Conservation (phyloP, 2,329 filamentous ascomycete genomes). For the Blastomyces silverae region DNA sequence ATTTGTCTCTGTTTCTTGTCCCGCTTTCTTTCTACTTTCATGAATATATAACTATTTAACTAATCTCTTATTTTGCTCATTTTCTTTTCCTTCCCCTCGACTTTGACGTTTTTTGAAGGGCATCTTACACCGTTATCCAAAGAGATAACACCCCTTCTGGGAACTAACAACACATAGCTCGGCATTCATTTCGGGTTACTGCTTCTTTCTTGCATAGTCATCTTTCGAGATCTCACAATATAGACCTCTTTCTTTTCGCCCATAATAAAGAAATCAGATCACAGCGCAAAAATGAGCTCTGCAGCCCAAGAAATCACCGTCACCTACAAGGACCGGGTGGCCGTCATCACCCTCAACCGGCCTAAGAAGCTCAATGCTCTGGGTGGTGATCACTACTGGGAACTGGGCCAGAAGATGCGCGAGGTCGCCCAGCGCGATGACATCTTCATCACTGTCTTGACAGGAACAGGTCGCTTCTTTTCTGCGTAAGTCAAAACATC, state of each 20-base stretch:
- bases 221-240: neutral
- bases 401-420: conserved; percentile 63
- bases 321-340: conserved; percentile 61
- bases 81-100: neutral
- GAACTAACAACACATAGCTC: neutral
- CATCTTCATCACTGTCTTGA: conserved; percentile 75
- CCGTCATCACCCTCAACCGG: conserved; percentile 80
- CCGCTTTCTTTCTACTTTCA: neutral
- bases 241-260: neutral
- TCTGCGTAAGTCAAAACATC: conserved; percentile 60
- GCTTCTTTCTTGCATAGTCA: neutral
- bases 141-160: neutral
- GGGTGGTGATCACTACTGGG: conserved; percentile 64
- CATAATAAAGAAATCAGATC: neutral
- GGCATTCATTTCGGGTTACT: neutral
- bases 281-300: conserved; percentile 6
- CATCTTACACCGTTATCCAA: neutral
- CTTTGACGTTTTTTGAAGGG: neutral
- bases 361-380: conserved; percentile 84
- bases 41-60: conserved; percentile 3
- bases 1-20: neutral
- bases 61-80: neutral
- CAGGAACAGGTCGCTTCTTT: conserved; percentile 73
- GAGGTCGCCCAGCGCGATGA: conserved; percentile 73
- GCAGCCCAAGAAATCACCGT: conserved; percentile 44